phyloP scores from a whole-genome alignment of 805 yeast species.

The Nakazawaea laoshanensis region DNA sequence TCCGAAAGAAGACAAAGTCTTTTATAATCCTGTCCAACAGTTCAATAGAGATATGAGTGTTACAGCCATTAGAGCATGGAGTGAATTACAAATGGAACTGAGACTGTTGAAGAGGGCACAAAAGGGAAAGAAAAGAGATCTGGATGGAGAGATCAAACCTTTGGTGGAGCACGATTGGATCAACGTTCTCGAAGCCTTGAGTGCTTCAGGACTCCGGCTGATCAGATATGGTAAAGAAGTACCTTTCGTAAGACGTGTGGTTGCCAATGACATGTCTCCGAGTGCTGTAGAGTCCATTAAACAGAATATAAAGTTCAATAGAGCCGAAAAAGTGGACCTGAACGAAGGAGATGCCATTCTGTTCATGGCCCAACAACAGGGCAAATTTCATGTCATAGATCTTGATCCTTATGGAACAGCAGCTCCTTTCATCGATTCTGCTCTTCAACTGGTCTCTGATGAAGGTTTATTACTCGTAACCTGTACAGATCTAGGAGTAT shows the following conservation, averaged over 20 bases:
- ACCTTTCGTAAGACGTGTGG: conserved; percentile 59
- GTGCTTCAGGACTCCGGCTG: conserved; percentile 94
- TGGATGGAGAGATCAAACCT: conserved; percentile 4
- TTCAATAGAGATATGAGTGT: conserved; percentile 90
- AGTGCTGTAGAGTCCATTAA: conserved; percentile 81
- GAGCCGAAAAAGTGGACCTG: conserved; percentile 51
- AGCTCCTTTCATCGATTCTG: conserved; percentile 90
- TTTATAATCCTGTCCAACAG: conserved; percentile 95
- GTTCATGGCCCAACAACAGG: conserved; percentile 50
- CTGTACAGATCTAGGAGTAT: conserved; percentile 91
- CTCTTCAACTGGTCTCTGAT: conserved; percentile 74
- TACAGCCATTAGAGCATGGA: conserved; percentile 81
- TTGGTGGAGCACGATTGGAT: conserved; percentile 35
- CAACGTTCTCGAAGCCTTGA: conserved; percentile 77
- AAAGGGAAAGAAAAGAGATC: conserved; percentile 7
- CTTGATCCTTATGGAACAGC: conserved; percentile 98
- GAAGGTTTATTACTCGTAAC: conserved; percentile 86
- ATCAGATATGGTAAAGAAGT: conserved; percentile 90
- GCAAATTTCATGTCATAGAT: conserved; percentile 74
- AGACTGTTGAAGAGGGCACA: conserved; percentile 11
- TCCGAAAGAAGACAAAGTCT: conserved; percentile 77
- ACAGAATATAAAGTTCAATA: conserved; percentile 62
- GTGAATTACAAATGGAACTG: conserved; percentile 43
- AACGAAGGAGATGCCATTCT: conserved; percentile 88
- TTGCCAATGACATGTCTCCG: conserved; percentile 85